phyloP scores from a whole-genome alignment of 805 yeast species.

The Metschnikowia baotianmanensis region DNA sequence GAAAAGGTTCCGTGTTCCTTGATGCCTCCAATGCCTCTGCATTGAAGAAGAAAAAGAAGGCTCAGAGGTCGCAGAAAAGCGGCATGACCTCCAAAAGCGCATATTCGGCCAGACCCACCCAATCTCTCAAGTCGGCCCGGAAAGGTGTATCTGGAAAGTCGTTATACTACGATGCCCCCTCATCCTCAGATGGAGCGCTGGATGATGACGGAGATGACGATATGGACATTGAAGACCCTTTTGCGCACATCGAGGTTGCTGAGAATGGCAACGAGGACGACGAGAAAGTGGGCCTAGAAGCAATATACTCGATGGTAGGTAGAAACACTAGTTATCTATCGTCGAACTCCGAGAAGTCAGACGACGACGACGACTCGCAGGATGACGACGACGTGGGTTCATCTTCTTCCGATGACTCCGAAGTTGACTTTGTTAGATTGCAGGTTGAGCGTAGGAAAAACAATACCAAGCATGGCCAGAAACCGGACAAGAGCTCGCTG shows the following conservation, averaged over 20 bases:
- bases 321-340: conserved; percentile 14
- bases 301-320: conserved; percentile 25
- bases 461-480: conserved; percentile 10
- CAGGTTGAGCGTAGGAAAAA: conserved; percentile 62
- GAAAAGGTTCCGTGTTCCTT: conserved; percentile 17
- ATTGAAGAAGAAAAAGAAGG: neutral
- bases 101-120: conserved; percentile 8
- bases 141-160: conserved; percentile 14
- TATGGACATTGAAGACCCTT: neutral
- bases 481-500: neutral
- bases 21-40: neutral
- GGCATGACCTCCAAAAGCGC: conserved; percentile 1
- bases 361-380: conserved; percentile 26
- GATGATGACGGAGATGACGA: conserved; percentile 3
- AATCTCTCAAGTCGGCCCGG: conserved; percentile 12
- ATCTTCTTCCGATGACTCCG: conserved; percentile 54
- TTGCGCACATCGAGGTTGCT: conserved; percentile 2
- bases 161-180: conserved; percentile 2
- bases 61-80: neutral
- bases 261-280: conserved; percentile 13
- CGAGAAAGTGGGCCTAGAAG: conserved; percentile 19
- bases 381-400: conserved; percentile 19
- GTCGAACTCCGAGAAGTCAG: conserved; percentile 32
- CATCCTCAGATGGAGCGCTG: conserved; percentile 4
- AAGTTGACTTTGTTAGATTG: conserved; percentile 68